Percentiles rank a stretch among this genome's conserved stretches.
phyloP scores from a whole-genome alignment of 176 grass and related monocot genomes.

The Carex cristatella region DNA sequence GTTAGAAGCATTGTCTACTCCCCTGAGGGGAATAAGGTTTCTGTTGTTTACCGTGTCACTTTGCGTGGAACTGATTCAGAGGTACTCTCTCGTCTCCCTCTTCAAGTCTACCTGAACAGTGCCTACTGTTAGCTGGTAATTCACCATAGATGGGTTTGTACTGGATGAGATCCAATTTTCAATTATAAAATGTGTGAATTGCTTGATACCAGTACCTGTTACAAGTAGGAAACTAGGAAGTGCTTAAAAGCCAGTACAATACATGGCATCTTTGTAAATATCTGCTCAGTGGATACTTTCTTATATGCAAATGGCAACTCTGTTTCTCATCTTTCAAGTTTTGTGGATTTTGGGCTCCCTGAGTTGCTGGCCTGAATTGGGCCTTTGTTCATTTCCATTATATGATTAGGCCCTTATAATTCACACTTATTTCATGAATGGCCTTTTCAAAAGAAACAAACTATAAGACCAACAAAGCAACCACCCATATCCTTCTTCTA shows the following conservation, averaged over 20 bases:
- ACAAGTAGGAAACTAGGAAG: background rate
- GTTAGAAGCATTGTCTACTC: slow-evolving; percentile 76
- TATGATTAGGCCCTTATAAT: background rate
- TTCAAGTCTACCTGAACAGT: background rate
- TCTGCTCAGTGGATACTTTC: background rate
- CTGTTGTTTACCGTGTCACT: slow-evolving; percentile 89
- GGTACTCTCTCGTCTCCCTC: slow-evolving; percentile 36
- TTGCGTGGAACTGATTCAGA: slow-evolving; percentile 89
- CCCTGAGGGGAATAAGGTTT: slow-evolving; percentile 66
- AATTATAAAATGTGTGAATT: background rate
- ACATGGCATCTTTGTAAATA: background rate
- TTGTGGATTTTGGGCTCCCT: background rate
- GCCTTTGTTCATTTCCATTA: background rate
- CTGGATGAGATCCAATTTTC: background rate
- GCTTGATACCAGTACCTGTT: background rate
- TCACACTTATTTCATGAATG: background rate
- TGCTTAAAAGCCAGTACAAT: background rate
- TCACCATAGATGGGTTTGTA: background rate
- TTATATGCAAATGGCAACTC: background rate
- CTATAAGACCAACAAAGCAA: background rate
- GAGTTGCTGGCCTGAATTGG: background rate
- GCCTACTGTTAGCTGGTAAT: background rate
- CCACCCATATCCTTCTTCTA: background rate
- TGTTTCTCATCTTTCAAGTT: background rate
- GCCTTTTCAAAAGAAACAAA: background rate